Conservation (phyloP, 345 rosid species). For the Eucalyptus regnans region DNA sequence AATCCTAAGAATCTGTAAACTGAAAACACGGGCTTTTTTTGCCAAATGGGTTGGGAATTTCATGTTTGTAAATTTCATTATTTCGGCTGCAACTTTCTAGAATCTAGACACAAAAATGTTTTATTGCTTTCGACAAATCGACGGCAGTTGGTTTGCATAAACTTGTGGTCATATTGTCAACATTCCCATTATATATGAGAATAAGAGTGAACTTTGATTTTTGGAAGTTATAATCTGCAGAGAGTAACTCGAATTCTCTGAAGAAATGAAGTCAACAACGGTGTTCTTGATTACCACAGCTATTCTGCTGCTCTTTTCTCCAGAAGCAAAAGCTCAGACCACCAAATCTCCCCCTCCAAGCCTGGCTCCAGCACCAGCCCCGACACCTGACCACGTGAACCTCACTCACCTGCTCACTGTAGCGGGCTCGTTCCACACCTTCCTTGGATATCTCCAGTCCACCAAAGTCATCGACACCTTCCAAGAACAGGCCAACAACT, state of each 20-base stretch:
- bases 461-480: constrained; percentile 75
- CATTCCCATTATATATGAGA: neutral
- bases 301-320: constrained; percentile 18
- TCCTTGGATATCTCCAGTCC: constrained; percentile 57
- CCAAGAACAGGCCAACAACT: constrained; percentile 88
- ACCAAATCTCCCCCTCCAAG: constrained; percentile 32
- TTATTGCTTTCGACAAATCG: neutral
- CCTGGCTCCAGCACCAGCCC: constrained; percentile 83
- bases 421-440: constrained; percentile 76
- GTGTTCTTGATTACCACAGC: constrained; percentile 9
- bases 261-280: constrained; percentile 24
- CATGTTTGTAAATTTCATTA: neutral
- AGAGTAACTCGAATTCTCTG: neutral
- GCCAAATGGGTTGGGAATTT: neutral
- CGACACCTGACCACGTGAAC: constrained; percentile 50
- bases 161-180: neutral
- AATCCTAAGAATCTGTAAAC: neutral
- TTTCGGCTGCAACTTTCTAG: neutral
- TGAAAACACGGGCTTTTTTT: neutral
- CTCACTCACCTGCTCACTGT: constrained; percentile 66
- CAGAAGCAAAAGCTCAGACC: constrained; percentile 32
- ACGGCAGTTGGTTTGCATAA: neutral
- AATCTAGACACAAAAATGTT: neutral
- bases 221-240: neutral
- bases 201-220: neutral